Evolutionary conservation across 305 asterid genomes (phyloP).

Genomic region (Solanum hybrid): DNA sequence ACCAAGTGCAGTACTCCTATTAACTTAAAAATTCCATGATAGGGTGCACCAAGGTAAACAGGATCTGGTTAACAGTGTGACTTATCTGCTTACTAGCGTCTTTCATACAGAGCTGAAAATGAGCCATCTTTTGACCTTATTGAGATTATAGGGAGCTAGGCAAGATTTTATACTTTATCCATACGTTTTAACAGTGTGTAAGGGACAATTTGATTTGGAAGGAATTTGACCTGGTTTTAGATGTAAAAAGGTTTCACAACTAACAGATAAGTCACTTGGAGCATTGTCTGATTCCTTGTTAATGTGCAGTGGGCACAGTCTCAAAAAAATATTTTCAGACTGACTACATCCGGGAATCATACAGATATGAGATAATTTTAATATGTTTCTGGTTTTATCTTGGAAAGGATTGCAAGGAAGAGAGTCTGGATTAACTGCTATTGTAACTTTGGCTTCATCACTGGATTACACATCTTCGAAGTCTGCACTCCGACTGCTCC

Average conservation of each 20-base stretch:
- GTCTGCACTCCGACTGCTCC: constrained; percentile 62
- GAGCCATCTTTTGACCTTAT: neutral
- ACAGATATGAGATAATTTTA: neutral
- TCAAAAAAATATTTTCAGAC: neutral
- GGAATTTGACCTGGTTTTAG: neutral
- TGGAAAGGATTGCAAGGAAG: constrained; percentile 48
- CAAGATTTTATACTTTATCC: neutral
- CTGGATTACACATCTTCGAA: constrained; percentile 80
- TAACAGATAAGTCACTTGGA: neutral
- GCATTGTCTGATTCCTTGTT: neutral
- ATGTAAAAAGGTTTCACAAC: neutral
- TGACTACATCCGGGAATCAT: neutral
- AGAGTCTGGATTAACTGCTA: constrained; percentile 68
- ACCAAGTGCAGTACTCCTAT: neutral
- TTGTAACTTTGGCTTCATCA: constrained; percentile 85
- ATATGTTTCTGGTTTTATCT: constrained; percentile 1
- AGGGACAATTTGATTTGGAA: neutral
- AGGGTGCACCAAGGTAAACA: neutral
- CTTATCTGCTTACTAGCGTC: neutral
- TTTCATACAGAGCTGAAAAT: neutral
- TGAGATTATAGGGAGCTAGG: neutral
- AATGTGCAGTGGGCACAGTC: neutral
- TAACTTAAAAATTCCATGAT: neutral
- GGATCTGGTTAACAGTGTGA: neutral
- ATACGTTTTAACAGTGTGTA: neutral